Evolutionary conservation across 1,284 basidiomycete species (phyloP), one percentile per base, ranked within the genome.

Genomic region (Apiotrichum mycotoxinovorans): DNA sequence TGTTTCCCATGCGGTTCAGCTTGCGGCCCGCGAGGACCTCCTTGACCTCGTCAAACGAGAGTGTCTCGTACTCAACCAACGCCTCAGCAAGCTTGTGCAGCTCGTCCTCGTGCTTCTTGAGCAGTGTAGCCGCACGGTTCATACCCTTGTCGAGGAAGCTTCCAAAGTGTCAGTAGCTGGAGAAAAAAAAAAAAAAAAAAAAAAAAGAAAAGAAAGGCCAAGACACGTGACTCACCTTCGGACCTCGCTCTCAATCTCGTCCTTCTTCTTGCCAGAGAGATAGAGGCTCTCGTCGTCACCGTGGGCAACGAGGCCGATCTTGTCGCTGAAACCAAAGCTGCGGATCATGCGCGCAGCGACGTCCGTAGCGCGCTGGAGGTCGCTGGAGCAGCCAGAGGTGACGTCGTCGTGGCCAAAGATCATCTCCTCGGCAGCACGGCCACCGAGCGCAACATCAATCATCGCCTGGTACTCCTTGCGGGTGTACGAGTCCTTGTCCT

Each of bases 401-500:
- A 92, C 85, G 66, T 90, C 88, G 59, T 94, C 89, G 61, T 83
- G 76, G 5, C 93, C 94, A 72, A 91, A 95, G 64, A 96, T 86
- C 65, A 97, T 76, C 78, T 91, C 91, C 76, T 97, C 93, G 23
- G 93, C 94, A 5, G 92, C 89, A 54, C 94, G 87, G 22, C 94
- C 92, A 34, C 91, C 92, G 83, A 96, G 89, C 40, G 84, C 85
- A 20, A 96, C 92, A 74, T 95, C 93, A 63, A 97, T 90, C 71
- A 76, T 76, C 15, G 76, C 76, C 27, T 67, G 65, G 67, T 72
- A 73, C 56, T 77, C 74, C 54, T 64, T 65, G 55, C 69, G 63
- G 34, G 71, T 64, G 62, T 76, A 75, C 18, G 74, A 78, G 58
- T 79, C 72, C 63, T 77, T 76, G 77, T 95, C 93, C 65, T 86